Percentiles rank a stretch among this genome's conserved stretches.
phyloP scores from a whole-genome alignment of 331 rosid species.

The Stylosanthes scabra region DNA sequence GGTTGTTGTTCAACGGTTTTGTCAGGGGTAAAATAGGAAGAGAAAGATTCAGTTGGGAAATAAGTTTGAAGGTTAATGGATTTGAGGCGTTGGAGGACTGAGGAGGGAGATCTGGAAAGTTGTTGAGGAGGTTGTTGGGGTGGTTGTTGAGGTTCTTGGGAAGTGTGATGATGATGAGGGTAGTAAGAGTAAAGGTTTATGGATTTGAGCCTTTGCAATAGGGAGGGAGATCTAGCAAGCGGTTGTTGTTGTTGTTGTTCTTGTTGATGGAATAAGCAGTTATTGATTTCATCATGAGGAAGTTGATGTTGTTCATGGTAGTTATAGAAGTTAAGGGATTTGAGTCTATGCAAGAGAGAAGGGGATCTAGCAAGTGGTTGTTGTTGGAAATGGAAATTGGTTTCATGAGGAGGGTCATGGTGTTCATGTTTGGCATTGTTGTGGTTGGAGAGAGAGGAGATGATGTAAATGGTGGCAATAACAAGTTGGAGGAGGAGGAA shows the following conservation, averaged over 20 bases:
- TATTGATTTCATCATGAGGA: not conserved
- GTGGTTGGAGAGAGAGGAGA: slow-evolving; percentile 54
- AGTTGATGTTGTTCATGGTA: slow-evolving; percentile 28
- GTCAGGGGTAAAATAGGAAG: slow-evolving; percentile 8
- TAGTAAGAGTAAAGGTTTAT: slow-evolving; percentile 53
- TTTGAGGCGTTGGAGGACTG: slow-evolving; percentile 68
- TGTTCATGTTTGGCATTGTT: slow-evolving; percentile 38
- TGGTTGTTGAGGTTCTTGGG: slow-evolving; percentile 35
- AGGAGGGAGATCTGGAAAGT: slow-evolving; percentile 77
- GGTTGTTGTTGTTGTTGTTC: slow-evolving; percentile 23
- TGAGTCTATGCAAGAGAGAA: slow-evolving; percentile 70
- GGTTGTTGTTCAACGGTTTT: not conserved
- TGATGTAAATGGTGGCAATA: slow-evolving; percentile 80
- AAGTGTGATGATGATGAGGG: slow-evolving; percentile 9
- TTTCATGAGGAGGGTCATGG: slow-evolving; percentile 6
- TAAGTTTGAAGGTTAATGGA: slow-evolving; percentile 59
- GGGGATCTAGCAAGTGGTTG: slow-evolving; percentile 70
- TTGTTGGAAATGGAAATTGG: not conserved
- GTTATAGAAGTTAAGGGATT: slow-evolving; percentile 65
- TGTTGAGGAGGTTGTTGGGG: slow-evolving; percentile 20
- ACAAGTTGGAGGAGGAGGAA: slow-evolving; percentile 79
- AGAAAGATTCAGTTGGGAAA: slow-evolving; percentile 44
- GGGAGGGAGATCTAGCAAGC: slow-evolving; percentile 74
- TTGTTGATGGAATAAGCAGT: not conserved
- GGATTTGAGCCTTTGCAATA: slow-evolving; percentile 75